Conservation (phyloP, 139 green algal species). For the Trebouxia sp. region DNA sequence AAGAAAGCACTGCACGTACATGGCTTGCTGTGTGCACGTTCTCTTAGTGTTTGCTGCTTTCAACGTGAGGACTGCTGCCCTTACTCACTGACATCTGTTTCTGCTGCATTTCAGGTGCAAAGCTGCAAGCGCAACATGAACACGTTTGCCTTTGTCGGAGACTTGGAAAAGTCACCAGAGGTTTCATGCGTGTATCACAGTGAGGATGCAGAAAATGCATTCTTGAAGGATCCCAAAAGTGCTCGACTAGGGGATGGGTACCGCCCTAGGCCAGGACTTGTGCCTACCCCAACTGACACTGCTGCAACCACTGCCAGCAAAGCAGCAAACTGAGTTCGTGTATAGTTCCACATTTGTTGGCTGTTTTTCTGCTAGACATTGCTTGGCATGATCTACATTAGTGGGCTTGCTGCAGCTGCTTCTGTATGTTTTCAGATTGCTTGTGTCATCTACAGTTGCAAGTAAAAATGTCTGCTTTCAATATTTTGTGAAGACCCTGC, state of each 20-base stretch:
- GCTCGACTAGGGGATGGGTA: constrained; percentile 1
- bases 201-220: constrained; percentile 90
- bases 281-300: background rate
- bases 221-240: constrained; percentile 24
- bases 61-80: no score
- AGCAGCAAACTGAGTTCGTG: background rate
- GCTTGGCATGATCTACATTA: no score
- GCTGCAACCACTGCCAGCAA: background rate
- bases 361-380: no score
- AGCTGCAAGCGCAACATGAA: constrained; percentile 97
- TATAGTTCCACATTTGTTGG: no score
- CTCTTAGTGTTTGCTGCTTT: no score
- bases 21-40: background rate
- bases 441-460: no score
- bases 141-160: constrained; percentile 98
- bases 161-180: constrained; percentile 84
- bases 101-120: constrained; percentile 59
- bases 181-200: constrained; percentile 97
- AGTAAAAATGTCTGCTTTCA: no score
- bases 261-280: background rate
- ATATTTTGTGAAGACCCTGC: no score
- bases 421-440: no score
- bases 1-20: no score
- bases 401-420: no score
- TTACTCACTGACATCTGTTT: background rate